Base-by-base conservation (phyloP, 148 eudicot species). In the Polygonum aviculare region DNA sequence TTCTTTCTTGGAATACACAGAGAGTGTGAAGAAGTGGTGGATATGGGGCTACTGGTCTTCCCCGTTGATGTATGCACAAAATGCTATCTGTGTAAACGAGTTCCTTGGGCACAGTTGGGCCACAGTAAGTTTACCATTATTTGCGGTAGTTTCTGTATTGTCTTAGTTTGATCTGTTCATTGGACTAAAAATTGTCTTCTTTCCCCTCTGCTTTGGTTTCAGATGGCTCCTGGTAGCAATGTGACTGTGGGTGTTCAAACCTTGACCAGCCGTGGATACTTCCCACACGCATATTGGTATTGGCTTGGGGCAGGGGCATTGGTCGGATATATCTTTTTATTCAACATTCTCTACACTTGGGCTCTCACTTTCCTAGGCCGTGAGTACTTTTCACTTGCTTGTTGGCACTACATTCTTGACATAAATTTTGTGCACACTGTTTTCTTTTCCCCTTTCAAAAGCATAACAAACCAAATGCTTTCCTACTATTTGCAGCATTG, bases 21-120 rank as follows among this genome's bases (percentile, higher is more conserved):
- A 77, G 3, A 21, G 84, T 47, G 78, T 92, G 26, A 83, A 82
- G 81, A 75, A 78, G 48, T 92, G 97, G 93, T 92, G 97, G 97
- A 76, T 82, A 74, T 90, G 97, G 94, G 97, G 90, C 67, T 92
- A 84, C 80, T 92, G 92, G 92, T 45, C 80, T 7, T 90, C 94
- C 52, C 94, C 97, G 0, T 31, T 92, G 85, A 92, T 88, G 94
- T 92, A 92, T 78, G 91, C 84, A 71, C 87, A 85, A 71, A 86
- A 78, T 75, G 92, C 92, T 49, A 36, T 90, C 8, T 57, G 78
- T 74, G 89, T 86, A 74, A 93, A 93, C 71, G 97, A 93, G 77
- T 87, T 93, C 76, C 83, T 79, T 12, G 97, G 97, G 41, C 71
- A 86, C 44, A 82, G 81, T 62, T 93, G 97, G 97, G 77, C 80